Base-by-base conservation (phyloP, 805 yeast species). In the Sporopachydermia quercuum region DNA sequence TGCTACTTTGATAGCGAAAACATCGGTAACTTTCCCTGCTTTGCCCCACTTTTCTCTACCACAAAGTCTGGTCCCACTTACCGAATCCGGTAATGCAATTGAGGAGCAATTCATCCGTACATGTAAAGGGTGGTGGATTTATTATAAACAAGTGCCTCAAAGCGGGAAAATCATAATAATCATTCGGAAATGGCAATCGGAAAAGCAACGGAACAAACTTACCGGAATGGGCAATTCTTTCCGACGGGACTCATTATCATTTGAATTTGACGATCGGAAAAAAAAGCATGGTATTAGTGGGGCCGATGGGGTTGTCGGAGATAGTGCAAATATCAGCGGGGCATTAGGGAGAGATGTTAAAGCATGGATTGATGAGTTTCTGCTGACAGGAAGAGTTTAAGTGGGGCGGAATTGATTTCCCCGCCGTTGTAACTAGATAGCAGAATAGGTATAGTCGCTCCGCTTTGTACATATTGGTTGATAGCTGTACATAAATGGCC, bases 291-390 rank as follows among this genome's bases (percentile, higher is more conserved):
- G 13, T 23, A 23, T 8, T n/a, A 23, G n/a, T 23, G 30, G 30
- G n/a, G 8, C n/a, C 13, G 13, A 23, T 23, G n/a, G 30, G 13
- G n/a, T n/a, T n/a, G 35, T 39, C 11, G 43, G 40, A 1, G 45
- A 40, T 15, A 35, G 40, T 2, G 44, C 35, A 17, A 47, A 49
- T 15, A 39, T 51, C 16, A 42, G 51, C 2, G 48, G 49, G 3
- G 52, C 48, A 1, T 41, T 51, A 18, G 53, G 55, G n/a, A 46
- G 40, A 23, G 51, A 48, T 27, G 55, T 51, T 13, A 52, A 45
- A 23, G n/a, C 37, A 5, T 52, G 54, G 53, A 39, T 52, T 15
- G 56, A 51, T 16, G 45, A 42, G 5, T 51, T 23, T n/a, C 8
- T 8, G n/a, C n/a, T 23, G 30, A 23, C 30, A 23, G 30, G 30